Base-by-base conservation (phyloP, 306 rosid species). In the Quercus gilva region DNA sequence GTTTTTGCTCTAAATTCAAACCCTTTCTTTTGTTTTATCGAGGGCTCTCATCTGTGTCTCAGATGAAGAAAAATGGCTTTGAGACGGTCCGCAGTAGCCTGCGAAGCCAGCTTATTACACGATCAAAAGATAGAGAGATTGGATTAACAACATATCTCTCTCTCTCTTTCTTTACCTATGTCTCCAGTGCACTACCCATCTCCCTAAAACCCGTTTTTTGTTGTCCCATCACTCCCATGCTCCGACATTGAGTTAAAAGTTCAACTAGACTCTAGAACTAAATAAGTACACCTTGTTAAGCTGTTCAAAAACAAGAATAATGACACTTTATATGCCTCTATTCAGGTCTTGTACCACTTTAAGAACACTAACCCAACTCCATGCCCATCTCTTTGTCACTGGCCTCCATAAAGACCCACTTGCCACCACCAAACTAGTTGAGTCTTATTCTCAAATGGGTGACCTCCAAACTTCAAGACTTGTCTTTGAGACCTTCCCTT, bases 311-410 rank as follows among this genome's bases (percentile, higher is more conserved):
- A n/a, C 29, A 31, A 51, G 53, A 18, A 69, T 25, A 67, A 91
- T 91, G 98, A 84, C 90, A 21, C 73, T 85, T 10, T 94, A 92
- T 82, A 92, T 94, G 96, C 98, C 98, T 21, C 84, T 90, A 31
- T 92, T 94, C 82, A 87, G 90, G 78, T 73, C 88, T 55, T 88
- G 93, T 80, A 86, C 86, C 31, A 82, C 75, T 61, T 70, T 89
- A 49, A 78, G 84, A 57, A 61, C 84, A 17, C 92, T 94, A n/a
- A 72, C 86, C 69, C 97, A 94, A 73, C 93, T 94, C 83, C 97
- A 94, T 61, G 89, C 89, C 71, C 97, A 88, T 76, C 91, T 94
- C 68, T 57, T 89, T 0, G 89, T 91, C 45, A 77, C 92, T 1
- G 90, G 90, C 49, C 89, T 92, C 78, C 97, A 88, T 77, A 82